These are phyloP conservation scores for Cryptococcus maquisensis DNA, from an alignment of 1,284 basidiomycete genomes.

Conservation along the genomic window DNA sequence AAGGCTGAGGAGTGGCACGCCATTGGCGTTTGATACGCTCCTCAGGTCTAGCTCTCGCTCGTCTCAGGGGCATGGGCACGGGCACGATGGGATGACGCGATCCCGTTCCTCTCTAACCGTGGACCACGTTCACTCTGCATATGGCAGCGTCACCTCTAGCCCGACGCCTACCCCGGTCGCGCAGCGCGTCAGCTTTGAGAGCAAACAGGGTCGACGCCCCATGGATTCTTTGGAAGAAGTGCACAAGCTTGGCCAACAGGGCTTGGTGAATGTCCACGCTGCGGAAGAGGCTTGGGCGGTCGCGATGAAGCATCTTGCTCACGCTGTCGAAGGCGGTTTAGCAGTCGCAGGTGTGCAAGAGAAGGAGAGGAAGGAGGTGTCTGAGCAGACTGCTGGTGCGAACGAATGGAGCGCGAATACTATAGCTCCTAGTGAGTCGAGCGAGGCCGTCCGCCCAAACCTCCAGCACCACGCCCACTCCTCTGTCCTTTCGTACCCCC, in stretches of 20 bases:
- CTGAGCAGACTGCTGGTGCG: background rate
- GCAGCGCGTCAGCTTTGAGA: background rate
- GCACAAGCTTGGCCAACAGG: constrained; percentile 12
- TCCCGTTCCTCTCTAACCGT: background rate
- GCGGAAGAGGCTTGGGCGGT: constrained; percentile 17
- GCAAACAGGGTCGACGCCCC: constrained; percentile 7
- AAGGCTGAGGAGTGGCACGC: background rate
- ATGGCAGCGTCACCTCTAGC: background rate
- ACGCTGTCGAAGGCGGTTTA: background rate
- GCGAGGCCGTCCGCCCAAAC: too few relatives aligned
- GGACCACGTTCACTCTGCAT: background rate
- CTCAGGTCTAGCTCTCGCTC: background rate
- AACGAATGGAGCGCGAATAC: background rate
- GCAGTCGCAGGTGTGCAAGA: background rate
- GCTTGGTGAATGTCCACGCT: constrained; percentile 10
- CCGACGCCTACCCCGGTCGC: background rate
- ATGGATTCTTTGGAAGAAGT: constrained; percentile 5
- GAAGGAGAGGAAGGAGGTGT: background rate
- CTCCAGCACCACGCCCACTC: background rate
- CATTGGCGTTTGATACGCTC: background rate
- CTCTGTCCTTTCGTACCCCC: constrained; percentile 1
- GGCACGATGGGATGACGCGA: constrained; percentile 2
- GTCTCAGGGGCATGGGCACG: background rate
- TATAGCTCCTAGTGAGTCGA: background rate
- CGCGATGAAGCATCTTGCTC: constrained; percentile 7